Evolutionary conservation across 352 stramenopile species (phyloP).

Genomic region (Bremia lactucae): DNA sequence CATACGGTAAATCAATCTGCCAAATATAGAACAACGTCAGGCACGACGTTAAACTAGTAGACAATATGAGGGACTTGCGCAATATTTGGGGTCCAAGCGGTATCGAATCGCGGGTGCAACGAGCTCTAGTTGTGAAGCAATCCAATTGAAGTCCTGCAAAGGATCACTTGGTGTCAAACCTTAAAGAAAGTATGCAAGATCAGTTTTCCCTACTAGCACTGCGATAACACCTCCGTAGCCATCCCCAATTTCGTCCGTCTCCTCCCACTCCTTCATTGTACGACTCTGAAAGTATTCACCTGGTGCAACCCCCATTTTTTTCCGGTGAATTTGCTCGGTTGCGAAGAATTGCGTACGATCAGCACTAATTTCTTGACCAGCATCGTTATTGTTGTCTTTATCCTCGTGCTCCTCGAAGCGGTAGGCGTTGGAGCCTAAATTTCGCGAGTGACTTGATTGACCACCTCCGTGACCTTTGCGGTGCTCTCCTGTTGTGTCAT

Average conservation of each 20-base stretch:
- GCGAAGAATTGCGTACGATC: slow-evolving; percentile 50
- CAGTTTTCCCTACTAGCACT: slow-evolving; percentile 24
- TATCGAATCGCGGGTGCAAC: slow-evolving; percentile 44
- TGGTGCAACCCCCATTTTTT: slow-evolving; percentile 16
- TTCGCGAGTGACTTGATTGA: slow-evolving; percentile 16
- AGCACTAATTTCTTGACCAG: not conserved
- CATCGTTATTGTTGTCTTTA: slow-evolving; percentile 14
- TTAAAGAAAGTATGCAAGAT: not conserved
- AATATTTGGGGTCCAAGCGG: slow-evolving; percentile 66
- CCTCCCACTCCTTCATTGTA: slow-evolving; percentile 59
- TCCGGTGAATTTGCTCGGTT: slow-evolving; percentile 43
- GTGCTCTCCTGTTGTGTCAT: slow-evolving; percentile 1
- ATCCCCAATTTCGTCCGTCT: slow-evolving; percentile 30
- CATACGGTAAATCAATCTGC: slow-evolving; percentile 34
- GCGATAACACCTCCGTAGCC: slow-evolving; percentile 13
- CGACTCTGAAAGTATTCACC: slow-evolving; percentile 53
- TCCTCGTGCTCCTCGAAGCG: slow-evolving; percentile 40
- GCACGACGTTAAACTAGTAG: not conserved
- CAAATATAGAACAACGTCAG: slow-evolving; percentile 1
- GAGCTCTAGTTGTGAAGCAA: slow-evolving; percentile 39
- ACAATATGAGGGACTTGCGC: slow-evolving; percentile 26
- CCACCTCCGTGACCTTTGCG: slow-evolving; percentile 8
- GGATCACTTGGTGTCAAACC: not conserved
- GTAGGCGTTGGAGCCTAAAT: slow-evolving; percentile 60
- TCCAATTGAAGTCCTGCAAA: slow-evolving; percentile 55